Conservation (phyloP, 2,329 filamentous ascomycete species). For the Sclerotinia nivalis region DNA sequence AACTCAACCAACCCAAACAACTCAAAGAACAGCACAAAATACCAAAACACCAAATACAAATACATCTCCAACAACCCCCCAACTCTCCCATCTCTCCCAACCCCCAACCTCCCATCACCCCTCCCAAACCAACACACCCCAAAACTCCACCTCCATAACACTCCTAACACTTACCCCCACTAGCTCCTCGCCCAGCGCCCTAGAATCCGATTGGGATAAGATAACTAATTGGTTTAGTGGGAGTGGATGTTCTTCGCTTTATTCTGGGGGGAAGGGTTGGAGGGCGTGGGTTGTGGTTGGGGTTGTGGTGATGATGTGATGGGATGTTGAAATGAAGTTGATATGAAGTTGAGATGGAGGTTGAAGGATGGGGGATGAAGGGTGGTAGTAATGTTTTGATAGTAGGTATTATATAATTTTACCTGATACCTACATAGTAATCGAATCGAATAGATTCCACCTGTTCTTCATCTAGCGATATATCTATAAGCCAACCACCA, state of each 20-base stretch:
- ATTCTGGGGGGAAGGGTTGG: neutral
- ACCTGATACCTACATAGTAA: no score
- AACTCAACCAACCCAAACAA: neutral
- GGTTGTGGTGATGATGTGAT: neutral
- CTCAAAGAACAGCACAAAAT: neutral
- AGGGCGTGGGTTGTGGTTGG: neutral
- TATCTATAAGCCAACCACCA: no score
- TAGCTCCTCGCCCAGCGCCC: neutral
- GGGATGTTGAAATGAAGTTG: neutral
- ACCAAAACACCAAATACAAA: neutral
- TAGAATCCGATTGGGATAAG: neutral
- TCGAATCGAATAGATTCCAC: no score
- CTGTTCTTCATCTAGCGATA: no score
- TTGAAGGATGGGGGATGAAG: no score
- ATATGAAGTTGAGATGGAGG: no score
- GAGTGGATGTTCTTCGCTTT: neutral
- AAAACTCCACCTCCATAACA: neutral
- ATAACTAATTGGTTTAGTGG: neutral
- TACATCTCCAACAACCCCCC: no score
- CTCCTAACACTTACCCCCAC: neutral
- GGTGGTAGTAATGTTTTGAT: no score
- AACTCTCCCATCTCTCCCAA: neutral
- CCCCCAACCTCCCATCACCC: neutral
- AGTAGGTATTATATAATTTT: no score
- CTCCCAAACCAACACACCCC: neutral